Percentiles rank a stretch among this genome's conserved stretches.
These are phyloP conservation scores for Ciborinia camelliae DNA, from an alignment of 2,329 filamentous ascomycete species.

Conservation along the genomic window DNA sequence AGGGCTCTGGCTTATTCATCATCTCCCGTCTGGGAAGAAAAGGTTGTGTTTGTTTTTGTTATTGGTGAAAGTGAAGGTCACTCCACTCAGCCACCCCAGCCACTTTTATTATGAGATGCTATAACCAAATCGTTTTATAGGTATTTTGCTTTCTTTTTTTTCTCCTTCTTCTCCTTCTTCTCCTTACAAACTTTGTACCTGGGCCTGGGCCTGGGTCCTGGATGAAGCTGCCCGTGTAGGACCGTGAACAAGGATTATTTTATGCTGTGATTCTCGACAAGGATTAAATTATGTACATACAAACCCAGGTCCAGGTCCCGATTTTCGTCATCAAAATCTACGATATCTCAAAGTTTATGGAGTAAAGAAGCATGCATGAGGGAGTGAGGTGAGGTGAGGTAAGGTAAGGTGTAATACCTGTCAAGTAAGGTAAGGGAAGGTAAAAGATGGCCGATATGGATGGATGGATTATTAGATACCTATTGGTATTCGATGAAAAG, in stretches of 20 bases:
- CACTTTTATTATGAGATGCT: not conserved
- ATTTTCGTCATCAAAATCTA: slow-evolving; percentile 1
- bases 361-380: too few species aligned
- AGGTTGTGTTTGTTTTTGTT: too few species aligned
- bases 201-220: too few species aligned
- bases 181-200: not conserved
- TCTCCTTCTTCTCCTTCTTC: not conserved
- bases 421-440: too few species aligned
- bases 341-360: not conserved
- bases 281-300: slow-evolving; percentile 11
- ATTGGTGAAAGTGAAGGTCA: too few species aligned
- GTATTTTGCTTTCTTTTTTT: not conserved
- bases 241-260: not conserved
- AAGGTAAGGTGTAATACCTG: not conserved
- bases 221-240: too few species aligned
- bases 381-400: not conserved
- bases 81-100: not conserved
- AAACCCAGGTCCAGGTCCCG: not conserved
- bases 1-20: not conserved
- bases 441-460: too few species aligned
- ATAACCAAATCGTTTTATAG: not conserved
- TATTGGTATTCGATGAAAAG: not conserved
- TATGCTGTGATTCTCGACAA: not conserved
- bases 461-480: too few species aligned
- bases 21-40: not conserved